Conservation (phyloP, 805 yeast species). For the Candida koratica region DNA sequence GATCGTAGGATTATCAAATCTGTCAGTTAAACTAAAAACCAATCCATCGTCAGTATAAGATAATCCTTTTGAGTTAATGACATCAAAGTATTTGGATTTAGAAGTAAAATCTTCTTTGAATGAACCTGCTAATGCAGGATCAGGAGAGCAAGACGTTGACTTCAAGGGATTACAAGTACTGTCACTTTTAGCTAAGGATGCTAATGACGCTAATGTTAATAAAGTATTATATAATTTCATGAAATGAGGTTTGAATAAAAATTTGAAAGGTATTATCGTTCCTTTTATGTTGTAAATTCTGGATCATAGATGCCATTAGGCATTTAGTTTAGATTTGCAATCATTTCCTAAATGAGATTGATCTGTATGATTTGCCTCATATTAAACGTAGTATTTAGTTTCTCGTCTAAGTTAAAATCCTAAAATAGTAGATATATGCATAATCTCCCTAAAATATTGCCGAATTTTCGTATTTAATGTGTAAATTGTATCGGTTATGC, state of each 20-base stretch:
- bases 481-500: background rate
- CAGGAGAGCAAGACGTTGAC: constrained; percentile 23
- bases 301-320: background rate
- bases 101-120: constrained; percentile 26
- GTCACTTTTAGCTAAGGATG: constrained; percentile 6
- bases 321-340: constrained; percentile 2
- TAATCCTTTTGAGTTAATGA: constrained; percentile 20
- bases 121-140: constrained; percentile 26
- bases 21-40: constrained; percentile 51
- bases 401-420: background rate
- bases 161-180: constrained; percentile 28
- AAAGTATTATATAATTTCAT: constrained; percentile 12
- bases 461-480: background rate
- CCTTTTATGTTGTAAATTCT: background rate
- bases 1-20: constrained; percentile 75
- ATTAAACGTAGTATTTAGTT: background rate
- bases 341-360: constrained; percentile 2
- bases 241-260: background rate
- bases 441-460: background rate
- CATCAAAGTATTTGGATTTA: constrained; percentile 20
- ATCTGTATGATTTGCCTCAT: background rate
- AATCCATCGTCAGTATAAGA: constrained; percentile 55
- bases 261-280: background rate
- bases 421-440: constrained; percentile 1
- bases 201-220: constrained; percentile 8